Conservation (phyloP, 1,139 yeast species). For the Yamadazyma atmosphaerica region DNA sequence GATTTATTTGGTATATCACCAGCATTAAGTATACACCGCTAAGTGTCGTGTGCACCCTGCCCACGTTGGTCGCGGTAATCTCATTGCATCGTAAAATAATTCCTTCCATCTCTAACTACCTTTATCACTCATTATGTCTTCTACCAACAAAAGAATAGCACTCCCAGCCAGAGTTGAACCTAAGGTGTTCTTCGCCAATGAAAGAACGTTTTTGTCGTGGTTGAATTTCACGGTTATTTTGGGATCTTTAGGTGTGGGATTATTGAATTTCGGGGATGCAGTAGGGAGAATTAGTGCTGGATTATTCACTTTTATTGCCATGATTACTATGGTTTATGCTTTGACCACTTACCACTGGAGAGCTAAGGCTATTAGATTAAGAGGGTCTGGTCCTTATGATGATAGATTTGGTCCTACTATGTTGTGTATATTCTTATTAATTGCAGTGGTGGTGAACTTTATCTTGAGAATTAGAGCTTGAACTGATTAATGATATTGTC, state of each 20-base stretch:
- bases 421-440: constrained; percentile 87
- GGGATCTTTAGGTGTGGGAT: constrained; percentile 95
- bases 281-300: constrained; percentile 94
- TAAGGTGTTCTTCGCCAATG: constrained; percentile 97
- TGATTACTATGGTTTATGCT: constrained; percentile 97
- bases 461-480: constrained; percentile 71
- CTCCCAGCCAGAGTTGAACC: constrained; percentile 98
- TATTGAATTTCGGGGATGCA: constrained; percentile 92
- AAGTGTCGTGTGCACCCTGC: not conserved
- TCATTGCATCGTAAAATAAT: not conserved
- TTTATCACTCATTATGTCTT: not conserved
- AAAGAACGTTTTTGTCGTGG: constrained; percentile 98
- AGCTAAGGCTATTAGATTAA: constrained; percentile 95
- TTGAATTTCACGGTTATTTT: constrained; percentile 94
- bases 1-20: constrained; percentile 1
- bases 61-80: constrained; percentile 1
- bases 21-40: too few relatives aligned
- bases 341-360: constrained; percentile 98
- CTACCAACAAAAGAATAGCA: constrained; percentile 75
- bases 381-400: constrained; percentile 98
- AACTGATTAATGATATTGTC: constrained; percentile 21
- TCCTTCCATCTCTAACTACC: not conserved
- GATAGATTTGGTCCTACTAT: constrained; percentile 99
- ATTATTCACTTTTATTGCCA: constrained; percentile 88
- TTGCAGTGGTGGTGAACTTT: constrained; percentile 92